Evolutionary conservation across 768 basidiomycete species (phyloP).

Genomic region (Cubamyces lactineus): DNA sequence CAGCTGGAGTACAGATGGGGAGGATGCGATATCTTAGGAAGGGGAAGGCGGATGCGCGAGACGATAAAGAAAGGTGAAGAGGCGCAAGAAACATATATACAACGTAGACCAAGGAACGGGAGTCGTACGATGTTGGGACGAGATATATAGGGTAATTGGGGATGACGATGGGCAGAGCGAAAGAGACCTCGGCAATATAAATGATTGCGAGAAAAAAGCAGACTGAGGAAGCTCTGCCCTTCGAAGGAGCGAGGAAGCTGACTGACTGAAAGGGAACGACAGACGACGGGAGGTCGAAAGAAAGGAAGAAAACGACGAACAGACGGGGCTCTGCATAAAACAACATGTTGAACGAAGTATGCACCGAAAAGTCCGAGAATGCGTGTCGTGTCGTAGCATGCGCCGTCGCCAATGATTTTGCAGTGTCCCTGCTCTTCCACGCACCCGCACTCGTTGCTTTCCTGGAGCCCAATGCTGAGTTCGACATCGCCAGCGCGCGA

Average conservation of each 20-base stretch:
- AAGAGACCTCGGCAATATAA: not conserved
- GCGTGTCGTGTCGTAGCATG: constrained; percentile 19
- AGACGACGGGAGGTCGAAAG: not conserved
- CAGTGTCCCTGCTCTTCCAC: constrained; percentile 14
- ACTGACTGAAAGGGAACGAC: not conserved
- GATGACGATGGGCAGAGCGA: not conserved
- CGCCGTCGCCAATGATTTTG: constrained; percentile 21
- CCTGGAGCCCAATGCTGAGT: not conserved
- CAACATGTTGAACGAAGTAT: constrained; percentile 23
- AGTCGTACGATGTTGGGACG: not conserved
- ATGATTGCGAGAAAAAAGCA: not conserved
- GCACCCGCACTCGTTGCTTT: not conserved
- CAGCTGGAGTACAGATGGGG: constrained; percentile 28
- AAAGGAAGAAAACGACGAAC: not conserved
- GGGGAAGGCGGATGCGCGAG: not conserved
- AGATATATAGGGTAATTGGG: not conserved
- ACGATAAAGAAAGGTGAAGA: constrained; percentile 1
- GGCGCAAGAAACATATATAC: constrained; percentile 6
- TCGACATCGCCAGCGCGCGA: constrained; percentile 3
- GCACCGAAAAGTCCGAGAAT: constrained; percentile 17
- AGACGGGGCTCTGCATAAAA: constrained; percentile 15
- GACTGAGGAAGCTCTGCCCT: not conserved
- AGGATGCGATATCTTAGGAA: constrained; percentile 18
- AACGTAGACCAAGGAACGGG: not conserved
- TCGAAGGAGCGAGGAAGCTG: not conserved